Base-by-base conservation (phyloP, 139 green algal genomes). In the Trebouxia sp. region DNA sequence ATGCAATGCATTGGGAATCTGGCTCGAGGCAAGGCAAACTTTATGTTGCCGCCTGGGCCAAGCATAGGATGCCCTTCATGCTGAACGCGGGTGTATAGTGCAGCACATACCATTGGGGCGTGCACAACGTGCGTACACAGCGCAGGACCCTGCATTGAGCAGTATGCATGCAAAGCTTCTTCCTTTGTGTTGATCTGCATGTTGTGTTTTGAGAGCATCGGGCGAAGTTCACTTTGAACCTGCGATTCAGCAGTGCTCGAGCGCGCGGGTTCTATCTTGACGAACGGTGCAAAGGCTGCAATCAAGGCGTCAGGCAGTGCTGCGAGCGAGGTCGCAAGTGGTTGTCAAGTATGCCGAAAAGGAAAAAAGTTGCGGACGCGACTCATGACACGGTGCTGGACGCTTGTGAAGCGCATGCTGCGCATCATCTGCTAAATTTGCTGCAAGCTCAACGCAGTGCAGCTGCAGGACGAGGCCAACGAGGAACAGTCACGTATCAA, bases 401-500 rank as follows among this genome's bases (percentile, higher is more conserved):
- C n/a, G n/a, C n/a, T n/a, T n/a, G n/a, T n/a, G n/a, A n/a, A n/a
- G n/a, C n/a, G n/a, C n/a, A n/a, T n/a, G n/a, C n/a, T n/a, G n/a
- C n/a, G n/a, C n/a, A n/a, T n/a, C n/a, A n/a, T n/a, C n/a, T n/a
- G n/a, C n/a, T n/a, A n/a, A 3, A 26, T 53, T 53, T 53, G 47
- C 47, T 26, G 47, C 47, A 17, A 53, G 47, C 2, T 53, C 47
- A 53, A n/a, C n/a, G n/a, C n/a, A n/a, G n/a, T n/a, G n/a, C n/a
- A n/a, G n/a, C n/a, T n/a, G n/a, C n/a, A n/a, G n/a, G n/a, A n/a
- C 17, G n/a, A 39, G 1, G 35, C 55, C 20, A 28, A 35, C 17
- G 55, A 8, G n/a, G 55, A 66, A 28, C 62, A 72, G 62, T 45
- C 32, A 72, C 62, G 62, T 10, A 45, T 72, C 62, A 72, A 41